Evolutionary conservation across 805 yeast genomes (phyloP), one percentile per base, ranked within the genome.

Genomic region (Ogataea nonfermentans): DNA sequence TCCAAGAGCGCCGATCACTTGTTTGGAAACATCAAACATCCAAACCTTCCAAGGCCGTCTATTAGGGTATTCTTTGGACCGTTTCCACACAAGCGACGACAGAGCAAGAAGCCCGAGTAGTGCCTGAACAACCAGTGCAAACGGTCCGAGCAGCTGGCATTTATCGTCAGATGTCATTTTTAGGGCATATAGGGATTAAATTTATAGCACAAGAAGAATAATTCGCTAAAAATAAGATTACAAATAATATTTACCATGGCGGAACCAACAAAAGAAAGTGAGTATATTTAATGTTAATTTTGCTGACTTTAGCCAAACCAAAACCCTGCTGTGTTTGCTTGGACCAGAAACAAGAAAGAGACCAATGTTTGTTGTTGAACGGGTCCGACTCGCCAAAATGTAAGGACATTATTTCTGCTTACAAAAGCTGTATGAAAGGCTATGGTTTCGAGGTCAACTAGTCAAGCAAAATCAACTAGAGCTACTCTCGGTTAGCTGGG

Each of bases 291-390:
- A n/a, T 12, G 6, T 22, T 11, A 7, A 15, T 5, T 9, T 25
- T 35, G 40, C 46, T 44, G 41, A 40, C 47, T 16, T 8, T 26
- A 53, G 58, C 65, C 26, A 82, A 87, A 59, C 95, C 95, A 49
- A 91, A 90, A 67, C 97, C 99, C 43, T 91, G 99, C 66, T 91
- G 98, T 59, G 98, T 91, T 15, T 93, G 98, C 64, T 76, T 81
- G 52, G 84, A 84, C 24, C 61, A 60, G 39, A 60, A 61, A 40
- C 41, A 82, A 45, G 61, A 67, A 16, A 76, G 98, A 57, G 99
- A 91, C 56, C 90, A 89, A 56, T 93, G 98, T 61, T 67, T 91
- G 41, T 72, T 91, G 47, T 66, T 77, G 51, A 79, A 85, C 53
- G 96, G 96, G 33, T 82, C 82, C 51, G 97, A 89, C 13, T 72